Evolutionary conservation across 306 rosid genomes (phyloP).

Genomic region (Inga leiocalycina): DNA sequence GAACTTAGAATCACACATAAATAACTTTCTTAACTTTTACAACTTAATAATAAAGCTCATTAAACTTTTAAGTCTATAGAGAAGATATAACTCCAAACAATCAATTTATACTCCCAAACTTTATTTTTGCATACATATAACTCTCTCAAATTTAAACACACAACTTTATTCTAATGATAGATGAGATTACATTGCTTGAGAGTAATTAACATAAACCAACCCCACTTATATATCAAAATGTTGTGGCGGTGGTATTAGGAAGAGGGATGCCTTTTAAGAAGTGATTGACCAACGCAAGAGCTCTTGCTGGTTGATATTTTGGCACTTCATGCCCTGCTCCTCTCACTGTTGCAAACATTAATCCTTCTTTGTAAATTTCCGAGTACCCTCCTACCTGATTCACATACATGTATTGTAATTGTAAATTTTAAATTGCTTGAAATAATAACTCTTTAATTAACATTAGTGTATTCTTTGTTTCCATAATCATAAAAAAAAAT

Average conservation of each 20-base stretch:
- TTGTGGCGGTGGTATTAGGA: slow-evolving; percentile 24
- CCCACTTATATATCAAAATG: neutral
- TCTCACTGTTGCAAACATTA: slow-evolving; percentile 76
- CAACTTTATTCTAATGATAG: neutral
- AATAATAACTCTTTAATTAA: no score
- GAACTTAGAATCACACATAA: no score
- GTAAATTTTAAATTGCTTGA: no score
- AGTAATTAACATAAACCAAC: neutral
- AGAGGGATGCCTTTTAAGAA: slow-evolving; percentile 66
- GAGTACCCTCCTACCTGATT: slow-evolving; percentile 67
- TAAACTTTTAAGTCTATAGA: no score
- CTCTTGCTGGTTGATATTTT: slow-evolving; percentile 74
- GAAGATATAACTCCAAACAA: no score
- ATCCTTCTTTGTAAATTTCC: slow-evolving; percentile 57
- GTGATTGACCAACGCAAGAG: slow-evolving; percentile 64
- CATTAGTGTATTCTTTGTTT: no score
- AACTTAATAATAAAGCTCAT: no score
- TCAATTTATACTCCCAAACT: no score
- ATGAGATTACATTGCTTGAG: neutral
- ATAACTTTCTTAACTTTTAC: no score
- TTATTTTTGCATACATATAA: no score
- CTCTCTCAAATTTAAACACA: neutral
- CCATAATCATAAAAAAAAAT: no score
- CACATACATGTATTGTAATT: neutral
- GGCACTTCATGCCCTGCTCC: slow-evolving; percentile 91